Evolutionary conservation across 2,329 filamentous ascomycete genomes (phyloP), one percentile per base, ranked within the genome.

Genomic region (Elsinoe ampelina): DNA sequence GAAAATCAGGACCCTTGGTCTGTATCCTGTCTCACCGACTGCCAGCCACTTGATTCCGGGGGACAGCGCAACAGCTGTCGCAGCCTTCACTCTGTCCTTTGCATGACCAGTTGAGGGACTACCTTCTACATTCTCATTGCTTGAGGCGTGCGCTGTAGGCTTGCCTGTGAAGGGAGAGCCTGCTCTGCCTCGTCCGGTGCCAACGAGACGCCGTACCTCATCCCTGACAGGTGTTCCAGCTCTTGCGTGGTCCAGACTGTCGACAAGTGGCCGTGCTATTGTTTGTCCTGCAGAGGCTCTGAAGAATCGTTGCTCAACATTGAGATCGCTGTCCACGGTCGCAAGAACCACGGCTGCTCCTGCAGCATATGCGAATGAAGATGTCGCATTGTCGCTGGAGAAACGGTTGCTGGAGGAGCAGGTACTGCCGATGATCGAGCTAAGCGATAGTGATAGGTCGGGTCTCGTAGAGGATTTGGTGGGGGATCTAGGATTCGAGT

Each of bases 261-360:
- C 5, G 4, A 30, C 26, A 3, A 34, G 19, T 8, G 41, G 41
- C 12, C 42, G 39, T 6, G 41, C 32, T 26, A 17, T 13, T 5
- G 56, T 15, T 17, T 58, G 56, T 13, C 45, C 38, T n/a, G 60
- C 55, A 10, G 55, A 66, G 62, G 92, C 93, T 67, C 90, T 83
- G 74, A 89, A 97, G 75, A 97, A 97, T 59, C 89, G 85, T 69
- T 97, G 92, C 1, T 80, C 80, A 65, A 85, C 72, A 58, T 75
- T 71, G 60, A 79, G 67, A 32, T 87, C 77, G 54, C 83, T 81
- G 61, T 89, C 82, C 54, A 96, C 77, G 63, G 87, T 84, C 6
- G 91, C 89, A 15, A 97, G 82, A 0, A 98, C 89, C n/a, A 89
- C 92, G 42, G 92, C 89, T 8, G 90, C 93, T 57, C 93, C 93